These are phyloP conservation scores for Neoarthrinium moseri DNA, from an alignment of 2,329 filamentous ascomycete species.

Conservation along the genomic window DNA sequence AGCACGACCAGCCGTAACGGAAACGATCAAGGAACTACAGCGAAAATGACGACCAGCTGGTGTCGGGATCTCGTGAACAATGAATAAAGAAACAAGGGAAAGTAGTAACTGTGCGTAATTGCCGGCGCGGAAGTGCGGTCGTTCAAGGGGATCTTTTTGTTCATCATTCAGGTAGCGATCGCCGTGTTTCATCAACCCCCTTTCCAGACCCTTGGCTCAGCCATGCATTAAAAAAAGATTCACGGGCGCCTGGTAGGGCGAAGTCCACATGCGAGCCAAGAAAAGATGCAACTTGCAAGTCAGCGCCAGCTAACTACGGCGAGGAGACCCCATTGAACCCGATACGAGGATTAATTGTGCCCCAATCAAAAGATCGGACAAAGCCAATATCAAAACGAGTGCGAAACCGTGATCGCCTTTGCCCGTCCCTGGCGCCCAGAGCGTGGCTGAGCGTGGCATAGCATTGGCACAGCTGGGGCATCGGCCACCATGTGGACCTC, in stretches of 20 bases:
- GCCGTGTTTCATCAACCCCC: constrained; percentile 9
- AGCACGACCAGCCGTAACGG: too few relatives aligned
- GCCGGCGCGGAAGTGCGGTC: too few relatives aligned
- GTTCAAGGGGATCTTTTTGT: constrained; percentile 4
- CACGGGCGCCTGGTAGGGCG: neutral
- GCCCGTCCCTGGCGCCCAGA: neutral
- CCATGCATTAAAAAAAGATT: constrained; percentile 2
- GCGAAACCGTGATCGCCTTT: constrained; percentile 2
- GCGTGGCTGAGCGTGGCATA: constrained; percentile 4
- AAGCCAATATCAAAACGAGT: neutral
- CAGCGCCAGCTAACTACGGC: too few relatives aligned
- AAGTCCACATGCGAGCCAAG: neutral
- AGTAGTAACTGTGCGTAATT: too few relatives aligned
- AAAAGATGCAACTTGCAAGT: neutral
- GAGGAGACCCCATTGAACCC: neutral
- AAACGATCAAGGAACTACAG: neutral
- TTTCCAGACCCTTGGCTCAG: constrained; percentile 5
- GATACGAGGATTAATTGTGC: too few relatives aligned
- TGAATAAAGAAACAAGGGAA: neutral
- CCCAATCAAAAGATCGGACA: neutral
- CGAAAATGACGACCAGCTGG: neutral
- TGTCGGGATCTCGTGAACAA: neutral
- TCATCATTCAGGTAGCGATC: constrained; percentile 1
- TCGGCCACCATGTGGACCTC: neutral
- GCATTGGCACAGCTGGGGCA: neutral